phyloP scores from a whole-genome alignment of 768 basidiomycete genomes.

The Cyclocybe cylindracea region DNA sequence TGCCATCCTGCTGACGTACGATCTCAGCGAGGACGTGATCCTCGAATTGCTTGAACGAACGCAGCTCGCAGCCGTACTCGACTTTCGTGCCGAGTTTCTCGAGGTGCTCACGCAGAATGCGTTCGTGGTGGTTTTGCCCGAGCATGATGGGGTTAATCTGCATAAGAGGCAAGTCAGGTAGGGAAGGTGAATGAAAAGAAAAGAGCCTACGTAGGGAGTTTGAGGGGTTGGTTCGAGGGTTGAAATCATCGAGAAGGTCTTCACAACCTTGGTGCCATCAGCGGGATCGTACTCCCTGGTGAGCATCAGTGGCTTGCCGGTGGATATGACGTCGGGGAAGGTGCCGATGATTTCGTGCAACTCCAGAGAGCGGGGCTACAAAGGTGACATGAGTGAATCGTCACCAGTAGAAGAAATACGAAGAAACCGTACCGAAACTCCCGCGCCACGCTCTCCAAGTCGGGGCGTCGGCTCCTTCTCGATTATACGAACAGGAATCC shows the following conservation, averaged over 20 bases:
- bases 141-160: constrained; percentile 30
- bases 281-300: constrained; percentile 34
- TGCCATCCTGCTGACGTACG: constrained; percentile 19
- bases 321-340: constrained; percentile 34
- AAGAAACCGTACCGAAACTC: constrained; percentile 32
- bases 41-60: constrained; percentile 38
- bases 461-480: constrained; percentile 38
- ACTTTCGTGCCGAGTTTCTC: constrained; percentile 31
- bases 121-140: constrained; percentile 37
- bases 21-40: constrained; percentile 38
- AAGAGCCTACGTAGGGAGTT: constrained; percentile 27
- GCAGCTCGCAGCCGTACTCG: constrained; percentile 46
- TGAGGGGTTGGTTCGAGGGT: constrained; percentile 26
- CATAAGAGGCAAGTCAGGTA: not conserved
- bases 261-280: constrained; percentile 21
- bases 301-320: constrained; percentile 16
- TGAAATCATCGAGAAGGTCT: constrained; percentile 27
- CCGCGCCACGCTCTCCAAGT: constrained; percentile 38
- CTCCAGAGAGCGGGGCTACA: constrained; percentile 46
- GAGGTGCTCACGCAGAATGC: constrained; percentile 32
- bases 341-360: constrained; percentile 39
- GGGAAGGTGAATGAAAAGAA: not conserved
- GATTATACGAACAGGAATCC: constrained; percentile 51
- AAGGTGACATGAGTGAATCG: not conserved
- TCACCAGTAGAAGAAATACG: not conserved